A percentile compares a stretch with the other conserved stretches of the same genome.
Conservation (phyloP, 2,329 filamentous ascomycete genomes). For the Cladobotryum mycophilum region DNA sequence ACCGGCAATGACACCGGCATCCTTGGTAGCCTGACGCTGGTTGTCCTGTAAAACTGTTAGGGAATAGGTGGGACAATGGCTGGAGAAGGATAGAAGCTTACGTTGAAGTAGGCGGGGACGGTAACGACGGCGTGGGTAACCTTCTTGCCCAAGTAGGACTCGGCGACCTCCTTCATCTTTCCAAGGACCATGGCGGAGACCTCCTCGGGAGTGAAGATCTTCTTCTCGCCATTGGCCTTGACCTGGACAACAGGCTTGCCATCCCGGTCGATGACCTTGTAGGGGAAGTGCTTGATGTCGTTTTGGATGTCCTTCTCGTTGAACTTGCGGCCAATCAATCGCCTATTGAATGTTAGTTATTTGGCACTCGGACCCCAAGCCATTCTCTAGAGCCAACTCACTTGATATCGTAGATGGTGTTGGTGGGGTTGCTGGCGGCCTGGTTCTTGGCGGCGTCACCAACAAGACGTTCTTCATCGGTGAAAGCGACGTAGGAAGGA, state of each 20-base stretch:
- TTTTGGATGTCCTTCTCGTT: constrained; percentile 79
- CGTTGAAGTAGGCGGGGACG: constrained; percentile 94
- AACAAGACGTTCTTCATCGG: constrained; percentile 92
- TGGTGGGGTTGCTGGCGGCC: constrained; percentile 69
- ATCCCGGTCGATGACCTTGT: constrained; percentile 84
- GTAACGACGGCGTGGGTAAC: constrained; percentile 87
- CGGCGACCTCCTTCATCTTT: constrained; percentile 81
- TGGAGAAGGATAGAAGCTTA: constrained; percentile 20
- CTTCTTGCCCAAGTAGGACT: constrained; percentile 74
- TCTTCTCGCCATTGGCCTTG: constrained; percentile 56
- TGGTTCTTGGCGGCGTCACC: constrained; percentile 98
- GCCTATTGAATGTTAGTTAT: constrained; percentile 42
- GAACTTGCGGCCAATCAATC: constrained; percentile 79
- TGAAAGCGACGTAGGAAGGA: constrained; percentile 92
- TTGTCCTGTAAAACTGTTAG: constrained; percentile 53
- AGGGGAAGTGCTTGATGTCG: constrained; percentile 98
- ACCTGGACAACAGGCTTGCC: constrained; percentile 84
- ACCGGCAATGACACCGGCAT: constrained; percentile 85
- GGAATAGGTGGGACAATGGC: not conserved
- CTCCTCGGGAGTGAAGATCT: constrained; percentile 75
- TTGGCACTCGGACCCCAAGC: not conserved
- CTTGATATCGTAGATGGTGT: constrained; percentile 80
- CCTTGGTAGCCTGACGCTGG: constrained; percentile 95
- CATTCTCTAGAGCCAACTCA: constrained; percentile 43
- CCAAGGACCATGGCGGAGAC: constrained; percentile 74